Base-by-base conservation (phyloP, 371 early-diverging fungal genomes). In the Mucor mucedo region DNA sequence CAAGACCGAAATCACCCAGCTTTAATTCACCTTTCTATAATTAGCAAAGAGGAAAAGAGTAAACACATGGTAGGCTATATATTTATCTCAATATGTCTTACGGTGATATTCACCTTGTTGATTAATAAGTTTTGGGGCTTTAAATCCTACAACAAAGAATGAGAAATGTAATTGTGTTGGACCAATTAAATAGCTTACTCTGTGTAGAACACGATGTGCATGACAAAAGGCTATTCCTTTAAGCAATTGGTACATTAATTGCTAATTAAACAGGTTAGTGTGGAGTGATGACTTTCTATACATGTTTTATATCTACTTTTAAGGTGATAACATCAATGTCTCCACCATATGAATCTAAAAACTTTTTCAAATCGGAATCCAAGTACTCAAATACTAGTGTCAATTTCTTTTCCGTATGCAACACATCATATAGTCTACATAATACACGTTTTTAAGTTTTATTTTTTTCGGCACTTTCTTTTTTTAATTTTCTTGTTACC, bases 1-100 rank as follows among this genome's bases (percentile, higher is more conserved):
- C 99, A 49, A 98, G 84, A 32, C 98, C 99, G 79, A 98, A 99
- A 83, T 99, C 99, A 44, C 88, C 98, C 50, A 99, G 77, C 73
- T 98, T 98, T 52, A 99, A 80, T 61, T 96, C 96, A 52, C 92
- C 89, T 67, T 89, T 88, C 85, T 87, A 63, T 32, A 91, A 74
- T 14, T 38, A 21, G n/a, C 14, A 86, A 45, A 84, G 60, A 72
- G 85, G 32, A 65, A 70, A 11, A 90, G 70, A 6, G 83, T 84
- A 39, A 69, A 66, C 44, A 87, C 71, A 58, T 39, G 42, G 72
- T 58, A 65, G 7, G 10, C 5, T 74, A 9, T 48, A 32, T 49
- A 3, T 27, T 48, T 35, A 28, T 28, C 42, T 50, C 16, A n/a
- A 10, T 44, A 5, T 47, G 28, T 33, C 52, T 60, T 45, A 48